phyloP scores from a whole-genome alignment of 306 rosid genomes.

The Delonix regia region DNA sequence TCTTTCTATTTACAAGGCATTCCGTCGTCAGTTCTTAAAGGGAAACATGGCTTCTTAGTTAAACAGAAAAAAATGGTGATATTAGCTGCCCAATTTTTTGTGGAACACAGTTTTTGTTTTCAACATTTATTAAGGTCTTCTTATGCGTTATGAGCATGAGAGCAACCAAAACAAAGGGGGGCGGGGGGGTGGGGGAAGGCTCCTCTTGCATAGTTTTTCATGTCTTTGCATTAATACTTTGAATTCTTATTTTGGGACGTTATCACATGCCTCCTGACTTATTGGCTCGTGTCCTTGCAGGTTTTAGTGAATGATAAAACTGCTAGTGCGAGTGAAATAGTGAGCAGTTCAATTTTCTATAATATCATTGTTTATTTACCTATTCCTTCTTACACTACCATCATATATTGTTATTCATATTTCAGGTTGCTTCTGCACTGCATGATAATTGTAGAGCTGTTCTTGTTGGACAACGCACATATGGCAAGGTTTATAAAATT shows the following conservation, averaged over 20 bases:
- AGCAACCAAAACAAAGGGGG: neutral
- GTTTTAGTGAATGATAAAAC: slow-evolving; percentile 89
- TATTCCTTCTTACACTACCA: slow-evolving; percentile 22
- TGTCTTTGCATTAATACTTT: slow-evolving; percentile 1
- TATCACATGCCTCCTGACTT: slow-evolving; percentile 40
- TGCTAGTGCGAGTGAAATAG: slow-evolving; percentile 99
- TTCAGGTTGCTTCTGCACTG: slow-evolving; percentile 98
- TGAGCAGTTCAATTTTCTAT: slow-evolving; percentile 52
- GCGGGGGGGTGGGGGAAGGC: too few relatives aligned
- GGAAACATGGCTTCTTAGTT: slow-evolving; percentile 25
- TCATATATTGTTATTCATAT: slow-evolving; percentile 32
- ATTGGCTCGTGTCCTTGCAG: slow-evolving; percentile 53
- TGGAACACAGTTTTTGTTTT: neutral
- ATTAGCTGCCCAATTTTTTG: neutral
- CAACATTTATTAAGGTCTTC: neutral
- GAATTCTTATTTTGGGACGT: slow-evolving; percentile 26
- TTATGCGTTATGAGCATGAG: neutral
- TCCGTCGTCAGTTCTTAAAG: slow-evolving; percentile 9
- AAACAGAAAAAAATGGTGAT: slow-evolving; percentile 9
- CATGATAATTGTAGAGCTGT: slow-evolving; percentile 96
- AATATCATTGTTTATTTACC: slow-evolving; percentile 34
- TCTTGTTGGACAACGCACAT: slow-evolving; percentile 93
- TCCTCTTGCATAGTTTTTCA: slow-evolving; percentile 9
- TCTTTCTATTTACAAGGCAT: slow-evolving; percentile 36
- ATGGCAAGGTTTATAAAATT: slow-evolving; percentile 75